Conservation (phyloP, 2,329 filamentous ascomycete species). For the Pezizomycotina sp. region DNA sequence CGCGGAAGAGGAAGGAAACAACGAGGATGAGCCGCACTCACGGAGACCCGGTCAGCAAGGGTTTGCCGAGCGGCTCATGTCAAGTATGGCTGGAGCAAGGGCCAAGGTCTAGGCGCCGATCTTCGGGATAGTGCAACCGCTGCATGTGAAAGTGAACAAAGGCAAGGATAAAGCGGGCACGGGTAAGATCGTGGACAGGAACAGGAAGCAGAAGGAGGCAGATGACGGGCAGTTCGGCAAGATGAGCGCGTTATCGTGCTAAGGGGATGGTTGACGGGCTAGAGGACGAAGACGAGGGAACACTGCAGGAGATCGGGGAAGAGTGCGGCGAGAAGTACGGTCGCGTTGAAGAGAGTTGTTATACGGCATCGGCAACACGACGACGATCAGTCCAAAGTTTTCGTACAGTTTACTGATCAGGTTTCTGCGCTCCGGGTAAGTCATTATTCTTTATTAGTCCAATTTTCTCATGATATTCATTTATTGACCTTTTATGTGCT, state of each 20-base stretch:
- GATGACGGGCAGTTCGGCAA: conserved; percentile 45
- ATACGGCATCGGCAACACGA: conserved; percentile 11
- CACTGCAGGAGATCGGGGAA: conserved; percentile 85
- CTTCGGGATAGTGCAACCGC: conserved; percentile 64
- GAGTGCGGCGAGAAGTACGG: conserved; percentile 58
- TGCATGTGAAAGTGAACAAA: conserved; percentile 74
- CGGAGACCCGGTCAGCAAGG: conserved; percentile 61
- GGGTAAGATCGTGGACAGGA: conserved; percentile 67
- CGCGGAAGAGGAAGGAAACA: conserved; percentile 29
- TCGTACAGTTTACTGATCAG: conserved; percentile 80
- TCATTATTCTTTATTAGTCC: conserved; percentile 21
- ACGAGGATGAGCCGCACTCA: conserved; percentile 39
- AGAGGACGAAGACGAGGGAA: conserved; percentile 37
- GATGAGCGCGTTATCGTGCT: conserved; percentile 75
- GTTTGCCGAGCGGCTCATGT: conserved; percentile 76
- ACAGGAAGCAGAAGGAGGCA: conserved; percentile 35
- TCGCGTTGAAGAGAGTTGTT: conserved; percentile 30
- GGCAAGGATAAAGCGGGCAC: conserved; percentile 57
- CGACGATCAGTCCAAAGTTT: conserved; percentile 45
- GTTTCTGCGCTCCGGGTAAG: conserved; percentile 69
- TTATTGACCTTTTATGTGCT: conserved; percentile 21
- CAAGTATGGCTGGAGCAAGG: conserved; percentile 90
- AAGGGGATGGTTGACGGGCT: conserved; percentile 73
- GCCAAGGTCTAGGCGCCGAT: conserved; percentile 68
- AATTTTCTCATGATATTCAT: conserved; percentile 1